Base-by-base conservation (phyloP, 306 rosid species). In the Cicer chorassanicum region DNA sequence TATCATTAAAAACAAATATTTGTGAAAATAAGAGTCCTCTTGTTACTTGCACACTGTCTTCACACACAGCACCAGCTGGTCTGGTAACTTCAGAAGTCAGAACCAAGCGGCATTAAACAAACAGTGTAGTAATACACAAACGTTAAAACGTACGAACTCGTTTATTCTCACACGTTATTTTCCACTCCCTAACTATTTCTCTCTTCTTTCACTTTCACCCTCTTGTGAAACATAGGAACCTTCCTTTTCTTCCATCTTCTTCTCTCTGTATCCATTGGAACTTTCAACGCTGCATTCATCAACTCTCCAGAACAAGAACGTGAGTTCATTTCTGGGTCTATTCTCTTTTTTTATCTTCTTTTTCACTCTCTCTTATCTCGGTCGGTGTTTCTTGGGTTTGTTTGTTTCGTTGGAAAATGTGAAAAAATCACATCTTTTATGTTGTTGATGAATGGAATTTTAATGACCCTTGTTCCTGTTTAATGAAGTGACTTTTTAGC, bases 301-400 rank as follows among this genome's bases (percentile, higher is more conserved):
- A 36, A 18, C 68, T 81, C 68, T 67, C 41, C 65, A 19, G 42
- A 79, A 63, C 55, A 76, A 82, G 39, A 69, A 60, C 64, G 70
- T 65, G 1, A 49, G 4, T 78, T 80, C 50, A 70, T 68, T 83
- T 77, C 84, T 70, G 70, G 50, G 16, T 76, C 83, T 59, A 5
- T 15, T 66, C 64, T 5, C 79, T 77, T 79, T 34, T 68, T 70
- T 9, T 48, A 78, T 84, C 66, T 76, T 80, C 77, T 24, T 53
- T 71, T 24, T 74, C 55, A 12, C 75, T 29, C 34, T 29, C 36
- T 29, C 36, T 29, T 29, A 29, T 29, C 5, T 29, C 5, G 24
- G 86, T 80, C 73, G 77, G 84, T 78, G 83, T 39, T 72, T 87
- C 86, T 77, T 38, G 66, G 59, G 54, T 61, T 75, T 63, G 72